Base-by-base conservation (phyloP, 2,329 filamentous ascomycete genomes). In the Ceratocystis destructans region DNA sequence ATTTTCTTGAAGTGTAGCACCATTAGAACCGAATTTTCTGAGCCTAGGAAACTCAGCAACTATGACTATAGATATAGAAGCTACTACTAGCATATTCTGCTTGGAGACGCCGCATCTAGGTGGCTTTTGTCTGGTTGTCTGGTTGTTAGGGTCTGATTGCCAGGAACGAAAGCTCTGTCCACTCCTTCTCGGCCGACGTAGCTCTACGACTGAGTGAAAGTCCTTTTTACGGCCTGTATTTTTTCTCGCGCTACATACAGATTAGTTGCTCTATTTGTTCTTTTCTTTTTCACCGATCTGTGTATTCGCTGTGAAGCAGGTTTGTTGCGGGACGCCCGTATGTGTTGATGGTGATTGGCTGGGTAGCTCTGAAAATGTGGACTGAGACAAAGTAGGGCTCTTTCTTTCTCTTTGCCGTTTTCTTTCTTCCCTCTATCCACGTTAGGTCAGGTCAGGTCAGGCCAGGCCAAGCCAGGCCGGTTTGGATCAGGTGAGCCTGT, bases 101-200 rank as follows among this genome's bases (percentile, higher is more conserved):
- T 0, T 41, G 37, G 37, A 41, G 37, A 41, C 37, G 10, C 3
- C 37, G 37, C 3, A 41, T 41, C 37, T 41, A 3, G 4, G 37
- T 41, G 37, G 37, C 10, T 41, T 41, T 15, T 41, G 37, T 15
- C 10, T 22, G 37, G 10, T 10, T 41, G 37, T 41, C 37, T 41
- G 37, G 37, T 5, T 41, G 37, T 41, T 41, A 41, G 37, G 37
- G 37, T 41, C 12, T 41, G 37, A 41, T 41, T 41, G 22, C 50
- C 50, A 15, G 20, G 12, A 55, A 25, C 55, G 3, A 50, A 31
- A 31, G 7, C 55, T 59, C 33, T 37, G 4, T 25, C 7, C 7
- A 10, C 55, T 59, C 55, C 55, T 37, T 59, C 55, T 59, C 55
- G 55, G 55, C 55, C 55, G 55, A 59, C 33, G 28, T 59, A 59